Evolutionary conservation across 2,329 filamentous ascomycete genomes (phyloP).

Genomic region (Beauveria sp.): DNA sequence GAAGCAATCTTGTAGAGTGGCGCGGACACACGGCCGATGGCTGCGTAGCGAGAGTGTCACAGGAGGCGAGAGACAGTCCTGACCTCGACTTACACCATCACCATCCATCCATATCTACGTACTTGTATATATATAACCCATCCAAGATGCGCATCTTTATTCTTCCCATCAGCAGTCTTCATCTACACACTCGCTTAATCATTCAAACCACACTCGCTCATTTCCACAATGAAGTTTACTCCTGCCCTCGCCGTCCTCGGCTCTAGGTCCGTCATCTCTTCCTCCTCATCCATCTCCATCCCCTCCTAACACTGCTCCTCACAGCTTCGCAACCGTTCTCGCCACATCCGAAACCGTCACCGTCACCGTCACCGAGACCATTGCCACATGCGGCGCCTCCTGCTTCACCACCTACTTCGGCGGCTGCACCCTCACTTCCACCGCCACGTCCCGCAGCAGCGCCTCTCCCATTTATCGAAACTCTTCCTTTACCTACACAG

Average conservation of each 20-base stretch:
- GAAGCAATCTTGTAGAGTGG: not conserved
- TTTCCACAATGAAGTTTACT: constrained; percentile 6
- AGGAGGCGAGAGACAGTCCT: not conserved
- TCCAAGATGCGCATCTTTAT: not conserved
- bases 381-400: not conserved
- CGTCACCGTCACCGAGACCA: constrained; percentile 24
- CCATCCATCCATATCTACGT: not conserved
- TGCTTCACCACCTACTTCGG: not conserved
- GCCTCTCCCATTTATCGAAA: not conserved
- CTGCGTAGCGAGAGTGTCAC: not conserved
- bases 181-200: not conserved
- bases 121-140: not conserved
- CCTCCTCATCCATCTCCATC: not conserved
- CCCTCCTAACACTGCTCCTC: constrained; percentile 14
- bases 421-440: constrained; percentile 11
- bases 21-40: not conserved
- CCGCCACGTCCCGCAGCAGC: not conserved
- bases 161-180: not conserved
- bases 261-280: not conserved
- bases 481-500: not conserved
- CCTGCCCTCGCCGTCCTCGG: not conserved
- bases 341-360: constrained; percentile 24
- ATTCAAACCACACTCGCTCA: not conserved
- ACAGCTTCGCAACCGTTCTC: constrained; percentile 14
- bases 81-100: not conserved